These are phyloP conservation scores for Pythium chondricola DNA, from an alignment of 352 stramenopile genomes.

Conservation along the genomic window DNA sequence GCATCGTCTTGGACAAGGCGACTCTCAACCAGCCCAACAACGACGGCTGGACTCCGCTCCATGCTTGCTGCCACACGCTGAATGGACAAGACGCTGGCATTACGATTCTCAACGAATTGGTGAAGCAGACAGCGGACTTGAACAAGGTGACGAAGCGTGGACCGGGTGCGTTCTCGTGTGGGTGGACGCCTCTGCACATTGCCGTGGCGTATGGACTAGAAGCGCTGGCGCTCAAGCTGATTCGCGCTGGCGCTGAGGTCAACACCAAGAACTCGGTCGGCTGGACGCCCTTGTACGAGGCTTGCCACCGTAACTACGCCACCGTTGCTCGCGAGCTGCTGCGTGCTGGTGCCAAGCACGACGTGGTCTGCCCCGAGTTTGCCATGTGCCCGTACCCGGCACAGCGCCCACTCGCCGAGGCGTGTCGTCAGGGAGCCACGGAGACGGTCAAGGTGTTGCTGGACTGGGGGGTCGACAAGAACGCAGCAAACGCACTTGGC, in stretches of 20 bases:
- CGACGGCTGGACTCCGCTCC: constrained; percentile 74
- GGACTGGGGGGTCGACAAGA: constrained; percentile 77
- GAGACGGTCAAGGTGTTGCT: constrained; percentile 67
- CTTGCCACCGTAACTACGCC: constrained; percentile 64
- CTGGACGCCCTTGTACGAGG: constrained; percentile 74
- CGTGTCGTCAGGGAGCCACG: constrained; percentile 54
- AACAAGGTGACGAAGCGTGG: constrained; percentile 61
- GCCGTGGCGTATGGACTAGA: constrained; percentile 73
- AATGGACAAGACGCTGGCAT: constrained; percentile 69
- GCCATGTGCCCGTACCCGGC: constrained; percentile 69
- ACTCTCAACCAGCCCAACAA: constrained; percentile 67
- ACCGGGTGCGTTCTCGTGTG: constrained; percentile 67
- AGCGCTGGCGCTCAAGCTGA: constrained; percentile 63
- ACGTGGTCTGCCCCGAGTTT: constrained; percentile 74
- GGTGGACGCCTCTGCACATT: constrained; percentile 76
- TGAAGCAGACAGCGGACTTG: constrained; percentile 48
- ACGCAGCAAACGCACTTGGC: constrained; percentile 61
- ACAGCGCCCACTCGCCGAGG: constrained; percentile 58
- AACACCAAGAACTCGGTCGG: constrained; percentile 66
- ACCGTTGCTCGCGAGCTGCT: constrained; percentile 58
- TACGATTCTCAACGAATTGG: constrained; percentile 59
- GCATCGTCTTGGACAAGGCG: constrained; percentile 60
- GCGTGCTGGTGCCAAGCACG: constrained; percentile 49
- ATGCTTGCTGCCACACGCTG: constrained; percentile 67
- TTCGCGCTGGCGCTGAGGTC: constrained; percentile 55